Base-by-base conservation (phyloP, 441 rosid genomes). In the Adansonia gregorii region DNA sequence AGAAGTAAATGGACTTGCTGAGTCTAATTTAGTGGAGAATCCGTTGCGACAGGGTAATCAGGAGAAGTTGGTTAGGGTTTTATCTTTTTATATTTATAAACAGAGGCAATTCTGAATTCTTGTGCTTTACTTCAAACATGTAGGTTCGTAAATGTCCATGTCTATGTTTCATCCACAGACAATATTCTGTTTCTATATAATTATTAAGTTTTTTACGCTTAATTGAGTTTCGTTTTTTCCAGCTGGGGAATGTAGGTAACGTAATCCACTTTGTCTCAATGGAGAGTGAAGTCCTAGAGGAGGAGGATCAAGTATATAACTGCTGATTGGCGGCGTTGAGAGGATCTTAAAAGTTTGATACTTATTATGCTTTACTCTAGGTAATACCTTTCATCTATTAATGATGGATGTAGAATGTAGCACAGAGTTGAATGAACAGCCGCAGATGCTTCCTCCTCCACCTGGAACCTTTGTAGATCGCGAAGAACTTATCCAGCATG, bases 371-470 rank as follows among this genome's bases (percentile, higher is more conserved):
- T 43, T 70, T 41, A 15, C 27, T 82, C 78, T 79, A 83, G 88
- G 75, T 77, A 11, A 31, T 65, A 22, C 60, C 2, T 17, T 80
- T 77, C 58, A 49, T 76, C 31, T 74, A 60, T 24, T 45, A 69
- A 67, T 75, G 69, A 88, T 85, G 87, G 88, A 88, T n/a, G 61
- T 49, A 76, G 77, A 70, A 24, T 51, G 82, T 76, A 61, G 77
- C 78, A 48, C 73, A 4, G 87, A 82, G 81, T 68, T 83, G 72
- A 76, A 73, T 78, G 88, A 76, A 65, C 67, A 64, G 54, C 67
- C n/a, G 12, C 79, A 78, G 76, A 85, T 87, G 90, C 90, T 87
- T 63, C 90, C 90, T 35, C 90, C 90, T 72, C 83, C 86, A 9
- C 87, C 84, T 55, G 86, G 88, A 75, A 85, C 90, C 72, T 87